A percentile compares a stretch with the other conserved stretches of the same genome.
These are phyloP conservation scores for Naumovozyma baii DNA, from an alignment of 805 yeast species.

Conservation along the genomic window DNA sequence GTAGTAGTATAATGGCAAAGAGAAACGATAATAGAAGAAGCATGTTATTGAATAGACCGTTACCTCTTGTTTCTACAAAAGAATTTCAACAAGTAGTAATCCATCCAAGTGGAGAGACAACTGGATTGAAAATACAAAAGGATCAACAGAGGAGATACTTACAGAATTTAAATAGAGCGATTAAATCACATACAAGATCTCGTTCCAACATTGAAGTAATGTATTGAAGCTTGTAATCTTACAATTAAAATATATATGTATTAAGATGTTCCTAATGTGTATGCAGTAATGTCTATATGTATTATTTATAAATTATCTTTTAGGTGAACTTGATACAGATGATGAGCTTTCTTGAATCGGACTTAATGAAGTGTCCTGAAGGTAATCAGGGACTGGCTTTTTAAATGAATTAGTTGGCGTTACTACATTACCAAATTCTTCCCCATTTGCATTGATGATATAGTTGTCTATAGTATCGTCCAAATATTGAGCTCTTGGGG, in stretches of 20 bases:
- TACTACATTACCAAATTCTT: slow-evolving; percentile 5
- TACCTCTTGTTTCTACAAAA: background rate
- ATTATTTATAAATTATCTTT: background rate
- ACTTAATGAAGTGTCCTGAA: slow-evolving; percentile 19
- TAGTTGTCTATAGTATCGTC: slow-evolving; percentile 4
- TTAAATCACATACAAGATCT: slow-evolving; percentile 2
- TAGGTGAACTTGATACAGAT: slow-evolving; percentile 26
- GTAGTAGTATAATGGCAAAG: too few species aligned
- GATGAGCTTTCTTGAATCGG: slow-evolving; percentile 25
- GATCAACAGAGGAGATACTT: slow-evolving; percentile 5
- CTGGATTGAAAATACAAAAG: too few species aligned
- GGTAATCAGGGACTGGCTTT: slow-evolving; percentile 21
- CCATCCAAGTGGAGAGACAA: background rate
- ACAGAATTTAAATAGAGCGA: slow-evolving; percentile 6
- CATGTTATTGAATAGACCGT: too few species aligned
- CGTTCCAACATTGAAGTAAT: background rate
- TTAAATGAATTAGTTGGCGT: slow-evolving; percentile 16
- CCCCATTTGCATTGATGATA: background rate
- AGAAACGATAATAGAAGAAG: too few species aligned
- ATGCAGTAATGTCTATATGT: background rate
- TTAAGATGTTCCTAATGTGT: too few species aligned
- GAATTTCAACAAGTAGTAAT: background rate
- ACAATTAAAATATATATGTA: too few species aligned
- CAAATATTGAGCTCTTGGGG: background rate
- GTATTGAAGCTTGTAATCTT: background rate